A percentile compares a stretch with the other conserved stretches of the same genome.
phyloP scores from a whole-genome alignment of 257 asterid species.

The Forsythia viridissima region DNA sequence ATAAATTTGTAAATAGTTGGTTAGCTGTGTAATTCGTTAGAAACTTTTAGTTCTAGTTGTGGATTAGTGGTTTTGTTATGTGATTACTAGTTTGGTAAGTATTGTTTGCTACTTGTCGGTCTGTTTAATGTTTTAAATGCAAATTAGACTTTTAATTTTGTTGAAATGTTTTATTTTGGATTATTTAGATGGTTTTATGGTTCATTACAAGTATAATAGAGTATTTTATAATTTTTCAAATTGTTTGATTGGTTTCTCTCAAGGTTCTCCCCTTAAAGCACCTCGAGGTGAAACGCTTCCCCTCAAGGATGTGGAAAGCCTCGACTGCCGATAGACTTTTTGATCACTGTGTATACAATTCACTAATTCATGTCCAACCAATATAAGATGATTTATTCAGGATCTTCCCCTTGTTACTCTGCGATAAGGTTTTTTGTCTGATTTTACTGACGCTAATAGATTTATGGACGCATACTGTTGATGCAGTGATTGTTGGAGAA shows the following conservation, averaged over 20 bases:
- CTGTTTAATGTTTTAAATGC: too few relatives aligned
- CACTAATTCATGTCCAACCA: not conserved
- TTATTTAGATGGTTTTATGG: not conserved
- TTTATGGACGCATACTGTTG: constrained; percentile 26
- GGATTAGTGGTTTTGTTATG: not conserved
- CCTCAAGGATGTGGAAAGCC: not conserved
- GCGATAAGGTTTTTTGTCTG: not conserved
- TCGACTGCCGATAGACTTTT: not conserved
- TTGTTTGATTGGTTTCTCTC: not conserved
- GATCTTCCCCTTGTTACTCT: not conserved
- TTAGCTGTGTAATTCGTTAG: not conserved
- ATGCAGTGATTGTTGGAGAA: constrained; percentile 96
- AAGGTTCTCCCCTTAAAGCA: not conserved
- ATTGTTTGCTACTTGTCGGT: not conserved
- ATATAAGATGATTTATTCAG: not conserved
- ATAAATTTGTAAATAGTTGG: too few relatives aligned
- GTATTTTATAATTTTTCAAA: not conserved
- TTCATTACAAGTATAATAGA: not conserved
- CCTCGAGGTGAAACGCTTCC: not conserved
- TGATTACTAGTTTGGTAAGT: too few relatives aligned
- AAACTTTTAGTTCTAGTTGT: not conserved
- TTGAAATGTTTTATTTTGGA: not conserved
- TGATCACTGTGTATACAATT: not conserved
- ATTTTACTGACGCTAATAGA: not conserved
- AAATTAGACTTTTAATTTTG: too few relatives aligned